Base-by-base conservation (phyloP, 768 basidiomycete genomes). In the Xerocomus potaroensis region DNA sequence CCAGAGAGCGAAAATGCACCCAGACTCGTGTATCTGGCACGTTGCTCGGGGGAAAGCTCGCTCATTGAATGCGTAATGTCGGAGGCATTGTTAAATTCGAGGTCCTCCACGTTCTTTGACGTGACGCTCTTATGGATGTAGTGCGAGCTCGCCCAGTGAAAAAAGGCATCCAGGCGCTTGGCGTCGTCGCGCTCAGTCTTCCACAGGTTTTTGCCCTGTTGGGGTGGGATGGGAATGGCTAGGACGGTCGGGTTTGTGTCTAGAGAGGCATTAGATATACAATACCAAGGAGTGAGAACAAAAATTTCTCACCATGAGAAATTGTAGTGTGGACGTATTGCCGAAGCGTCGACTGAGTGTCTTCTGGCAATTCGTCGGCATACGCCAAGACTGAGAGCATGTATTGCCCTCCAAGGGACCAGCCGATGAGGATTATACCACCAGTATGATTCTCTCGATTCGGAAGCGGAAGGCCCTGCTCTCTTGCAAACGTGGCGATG, bases 251-350 rank as follows among this genome's bases (percentile, higher is more conserved):
- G 12, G 10, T 9, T 47, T 9, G 44, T 24, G 32, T 59, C 58
- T 59, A 29, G 21, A 12, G 5, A 22, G 16, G 14, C 5, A 4
- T 34, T 18, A 27, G n/a, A n/a, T 34, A 18, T n/a, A n/a, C n/a
- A n/a, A n/a, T n/a, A n/a, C n/a, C n/a, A n/a, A n/a, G n/a, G n/a
- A n/a, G n/a, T n/a, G n/a, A n/a, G n/a, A n/a, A n/a, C n/a, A n/a
- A 15, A 42, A 36, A 4, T 2, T 3, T 22, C 58, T 41, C 26
- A 59, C 58, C 59, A 2, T 59, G 58, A 21, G 16, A 27, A 9
- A 57, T 12, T 7, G 44, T n/a, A 0, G 58, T 59, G 15, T 59
- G 58, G 1, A 59, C 55, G 34, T 59, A 57, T 16, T 46, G 57
- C 7, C 14, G 35, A 12, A 59, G 43, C 18, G 47, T 50, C 11